These are phyloP conservation scores for Myriosclerotinia duriaeana DNA, from an alignment of 2,329 filamentous ascomycete genomes.

Conservation along the genomic window DNA sequence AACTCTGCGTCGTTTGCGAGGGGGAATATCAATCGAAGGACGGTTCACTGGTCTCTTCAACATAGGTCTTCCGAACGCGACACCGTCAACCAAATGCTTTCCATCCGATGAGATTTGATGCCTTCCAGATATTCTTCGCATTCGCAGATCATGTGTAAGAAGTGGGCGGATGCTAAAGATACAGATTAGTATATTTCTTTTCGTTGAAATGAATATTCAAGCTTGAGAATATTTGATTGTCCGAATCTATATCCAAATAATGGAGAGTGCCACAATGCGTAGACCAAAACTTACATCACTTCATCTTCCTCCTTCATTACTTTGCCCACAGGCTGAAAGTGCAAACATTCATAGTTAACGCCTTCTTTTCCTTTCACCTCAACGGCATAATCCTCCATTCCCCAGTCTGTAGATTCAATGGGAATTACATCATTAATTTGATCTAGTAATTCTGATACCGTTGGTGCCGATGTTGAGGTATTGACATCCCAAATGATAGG, in stretches of 20 bases:
- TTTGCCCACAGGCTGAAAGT: conserved; percentile 71
- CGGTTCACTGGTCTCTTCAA: conserved; percentile 59
- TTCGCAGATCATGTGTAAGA: conserved; percentile 69
- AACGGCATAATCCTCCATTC: conserved; percentile 84
- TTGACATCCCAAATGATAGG: conserved; percentile 70
- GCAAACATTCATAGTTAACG: conserved; percentile 79
- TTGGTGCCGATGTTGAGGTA: conserved; percentile 51
- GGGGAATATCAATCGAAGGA: conserved; percentile 69
- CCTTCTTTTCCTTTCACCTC: conserved; percentile 60
- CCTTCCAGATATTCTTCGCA: conserved; percentile 71
- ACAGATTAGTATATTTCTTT: conserved; percentile 21
- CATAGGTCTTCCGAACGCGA: conserved; percentile 76
- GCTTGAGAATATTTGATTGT: too few species aligned
- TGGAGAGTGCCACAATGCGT: too few species aligned
- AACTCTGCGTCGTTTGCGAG: conserved; percentile 66
- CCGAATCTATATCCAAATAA: too few species aligned
- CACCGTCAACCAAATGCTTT: conserved; percentile 78
- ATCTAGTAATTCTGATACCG: conserved; percentile 73
- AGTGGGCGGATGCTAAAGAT: conserved; percentile 71
- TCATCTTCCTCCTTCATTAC: conserved; percentile 81
- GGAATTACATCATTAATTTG: conserved; percentile 78
- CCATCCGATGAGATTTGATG: conserved; percentile 79
- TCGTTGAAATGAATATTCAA: neutral
- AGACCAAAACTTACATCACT: conserved; percentile 60
- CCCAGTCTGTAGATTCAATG: conserved; percentile 78